phyloP scores from a whole-genome alignment of 768 basidiomycete species.

The Vararia minispora region DNA sequence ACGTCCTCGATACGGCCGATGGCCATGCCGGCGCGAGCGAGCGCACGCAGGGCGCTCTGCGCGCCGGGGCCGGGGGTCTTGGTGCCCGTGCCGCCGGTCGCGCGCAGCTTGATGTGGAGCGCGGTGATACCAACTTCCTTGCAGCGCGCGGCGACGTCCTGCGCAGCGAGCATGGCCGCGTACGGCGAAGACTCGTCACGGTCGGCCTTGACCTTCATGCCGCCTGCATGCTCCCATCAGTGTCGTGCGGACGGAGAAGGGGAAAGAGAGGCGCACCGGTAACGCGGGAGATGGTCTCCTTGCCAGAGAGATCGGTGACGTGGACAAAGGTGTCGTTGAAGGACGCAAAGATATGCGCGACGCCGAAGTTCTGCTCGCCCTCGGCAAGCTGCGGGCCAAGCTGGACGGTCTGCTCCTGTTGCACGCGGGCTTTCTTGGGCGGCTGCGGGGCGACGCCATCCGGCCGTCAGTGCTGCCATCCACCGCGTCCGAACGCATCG shows the following conservation, averaged over 20 bases:
- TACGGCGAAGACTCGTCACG: slow-evolving; percentile 98
- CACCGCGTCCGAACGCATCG: slow-evolving; percentile 24
- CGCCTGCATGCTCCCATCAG: slow-evolving; percentile 37
- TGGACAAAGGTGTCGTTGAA: slow-evolving; percentile 99
- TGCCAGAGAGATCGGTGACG: slow-evolving; percentile 96
- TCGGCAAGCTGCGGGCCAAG: slow-evolving; percentile 95
- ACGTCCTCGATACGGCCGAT: slow-evolving; percentile 99
- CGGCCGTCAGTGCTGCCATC: slow-evolving; percentile 38
- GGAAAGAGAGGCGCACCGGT: slow-evolving; percentile 50
- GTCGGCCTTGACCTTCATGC: slow-evolving; percentile 99
- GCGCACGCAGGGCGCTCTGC: slow-evolving; percentile 94
- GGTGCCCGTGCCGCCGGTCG: slow-evolving; percentile 96
- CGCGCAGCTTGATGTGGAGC: slow-evolving; percentile 97
- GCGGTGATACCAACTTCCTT: slow-evolving; percentile 98
- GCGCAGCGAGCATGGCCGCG: slow-evolving; percentile 96
- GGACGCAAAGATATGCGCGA: slow-evolving; percentile 97
- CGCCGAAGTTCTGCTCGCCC: slow-evolving; percentile 95
- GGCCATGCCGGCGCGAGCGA: slow-evolving; percentile 96
- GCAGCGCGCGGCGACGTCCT: slow-evolving; percentile 94
- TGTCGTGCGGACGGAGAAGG: background rate
- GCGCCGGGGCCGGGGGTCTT: slow-evolving; percentile 99
- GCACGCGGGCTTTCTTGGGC: slow-evolving; percentile 73
- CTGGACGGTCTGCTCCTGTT: slow-evolving; percentile 76
- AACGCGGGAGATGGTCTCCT: slow-evolving; percentile 98
- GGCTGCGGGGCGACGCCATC: too few relatives aligned